Evolutionary conservation across 208 protist species (phyloP).

Genomic region (Leptomonas pyrrhocoris): DNA sequence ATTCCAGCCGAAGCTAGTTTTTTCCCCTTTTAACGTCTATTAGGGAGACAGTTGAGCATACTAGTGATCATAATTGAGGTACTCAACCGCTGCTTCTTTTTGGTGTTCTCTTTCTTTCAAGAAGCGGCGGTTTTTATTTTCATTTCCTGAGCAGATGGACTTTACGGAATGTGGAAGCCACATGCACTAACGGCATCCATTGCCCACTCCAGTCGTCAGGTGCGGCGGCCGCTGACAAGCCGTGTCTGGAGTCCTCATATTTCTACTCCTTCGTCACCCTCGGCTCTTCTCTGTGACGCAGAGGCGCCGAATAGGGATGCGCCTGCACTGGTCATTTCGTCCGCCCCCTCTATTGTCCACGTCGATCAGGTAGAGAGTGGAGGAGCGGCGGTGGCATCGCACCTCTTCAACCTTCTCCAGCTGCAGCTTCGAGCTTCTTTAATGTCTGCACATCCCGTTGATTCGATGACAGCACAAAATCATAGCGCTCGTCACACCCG

Average conservation of each 20-base stretch:
- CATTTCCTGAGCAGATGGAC: not conserved
- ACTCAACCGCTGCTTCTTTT: too few relatives aligned
- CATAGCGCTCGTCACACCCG: not conserved
- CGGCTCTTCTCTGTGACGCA: not conserved
- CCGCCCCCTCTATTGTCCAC: not conserved
- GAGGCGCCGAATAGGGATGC: too few relatives aligned
- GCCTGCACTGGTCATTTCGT: too few relatives aligned
- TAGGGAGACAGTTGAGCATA: too few relatives aligned
- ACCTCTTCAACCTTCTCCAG: constrained; percentile 25
- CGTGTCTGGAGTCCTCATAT: not conserved
- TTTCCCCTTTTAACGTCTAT: too few relatives aligned
- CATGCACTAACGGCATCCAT: constrained; percentile 6
- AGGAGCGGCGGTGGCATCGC: not conserved
- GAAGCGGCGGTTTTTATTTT: too few relatives aligned
- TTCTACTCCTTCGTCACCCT: not conserved
- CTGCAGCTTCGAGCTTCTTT: constrained; percentile 6
- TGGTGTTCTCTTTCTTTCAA: too few relatives aligned
- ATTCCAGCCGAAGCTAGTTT: too few relatives aligned
- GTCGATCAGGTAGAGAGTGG: not conserved
- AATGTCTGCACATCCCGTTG: not conserved
- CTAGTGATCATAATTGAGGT: too few relatives aligned
- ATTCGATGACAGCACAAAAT: too few relatives aligned
- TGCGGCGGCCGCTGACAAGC: not conserved
- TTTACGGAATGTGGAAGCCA: constrained; percentile 13
- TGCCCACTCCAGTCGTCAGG: not conserved